These are phyloP conservation scores for Lepiota subincarnata DNA, from an alignment of 768 basidiomycete genomes.

Conservation along the genomic window DNA sequence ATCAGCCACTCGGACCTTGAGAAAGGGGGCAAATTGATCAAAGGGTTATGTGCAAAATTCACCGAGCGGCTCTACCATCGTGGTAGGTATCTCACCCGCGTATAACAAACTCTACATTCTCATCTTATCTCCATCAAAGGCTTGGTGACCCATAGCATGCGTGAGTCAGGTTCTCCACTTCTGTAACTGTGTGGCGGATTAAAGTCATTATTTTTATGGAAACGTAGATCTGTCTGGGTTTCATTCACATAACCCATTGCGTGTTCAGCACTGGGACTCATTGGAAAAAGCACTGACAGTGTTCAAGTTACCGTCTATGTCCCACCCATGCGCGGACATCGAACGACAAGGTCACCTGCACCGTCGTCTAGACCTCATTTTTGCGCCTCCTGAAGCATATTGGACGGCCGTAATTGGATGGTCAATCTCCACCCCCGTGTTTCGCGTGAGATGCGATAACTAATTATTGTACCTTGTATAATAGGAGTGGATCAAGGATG, in stretches of 20 bases:
- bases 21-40: slow-evolving; percentile 43
- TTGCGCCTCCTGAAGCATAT: slow-evolving; percentile 70
- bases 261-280: slow-evolving; percentile 67
- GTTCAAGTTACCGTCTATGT: slow-evolving; percentile 53
- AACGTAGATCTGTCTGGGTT: slow-evolving; percentile 57
- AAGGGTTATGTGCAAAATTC: slow-evolving; percentile 58
- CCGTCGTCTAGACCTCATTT: slow-evolving; percentile 81
- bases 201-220: not conserved
- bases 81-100: slow-evolving; percentile 35
- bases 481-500: slow-evolving; percentile 84
- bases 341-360: slow-evolving; percentile 36
- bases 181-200: not conserved
- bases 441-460: not conserved
- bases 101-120: not conserved
- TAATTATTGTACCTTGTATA: not conserved
- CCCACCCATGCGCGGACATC: not conserved
- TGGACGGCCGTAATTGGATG: slow-evolving; percentile 91
- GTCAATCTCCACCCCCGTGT: slow-evolving; percentile 32
- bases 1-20: slow-evolving; percentile 64
- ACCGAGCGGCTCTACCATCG: slow-evolving; percentile 51
- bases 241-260: slow-evolving; percentile 48
- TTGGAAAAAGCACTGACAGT: slow-evolving; percentile 85
- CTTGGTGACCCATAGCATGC: slow-evolving; percentile 79
- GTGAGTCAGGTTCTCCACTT: slow-evolving; percentile 41
- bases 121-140: slow-evolving; percentile 31